phyloP scores from a whole-genome alignment of 2,329 filamentous ascomycete genomes.

The Epichloe sp. region DNA sequence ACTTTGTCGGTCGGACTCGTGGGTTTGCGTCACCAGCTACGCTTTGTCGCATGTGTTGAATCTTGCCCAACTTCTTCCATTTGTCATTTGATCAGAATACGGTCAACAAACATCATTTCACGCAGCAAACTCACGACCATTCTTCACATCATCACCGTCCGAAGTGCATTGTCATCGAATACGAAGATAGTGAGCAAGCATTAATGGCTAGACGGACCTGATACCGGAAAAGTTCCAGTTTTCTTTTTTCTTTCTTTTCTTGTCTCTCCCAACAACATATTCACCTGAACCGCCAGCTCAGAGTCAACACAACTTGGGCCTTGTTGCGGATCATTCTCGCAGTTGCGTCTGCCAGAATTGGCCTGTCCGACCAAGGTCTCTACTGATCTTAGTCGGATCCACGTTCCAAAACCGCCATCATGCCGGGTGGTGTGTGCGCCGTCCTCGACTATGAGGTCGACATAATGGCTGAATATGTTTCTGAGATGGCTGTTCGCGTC shows the following conservation, averaged over 20 bases:
- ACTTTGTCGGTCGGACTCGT: background rate
- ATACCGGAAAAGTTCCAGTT: constrained; percentile 12
- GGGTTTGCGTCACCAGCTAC: background rate
- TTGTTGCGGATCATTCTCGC: background rate
- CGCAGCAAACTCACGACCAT: constrained; percentile 1
- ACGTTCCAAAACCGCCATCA: constrained; percentile 28
- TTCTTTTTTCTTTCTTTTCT: constrained; percentile 3
- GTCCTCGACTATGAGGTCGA: constrained; percentile 96
- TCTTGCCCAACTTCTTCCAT: background rate
- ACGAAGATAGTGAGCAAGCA: constrained; percentile 10
- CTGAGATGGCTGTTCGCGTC: constrained; percentile 63
- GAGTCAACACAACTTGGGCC: background rate
- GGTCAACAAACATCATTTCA: background rate
- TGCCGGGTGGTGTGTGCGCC: constrained; percentile 76
- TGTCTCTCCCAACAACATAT: background rate
- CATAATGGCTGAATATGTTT: constrained; percentile 88
- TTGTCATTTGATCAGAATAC: background rate
- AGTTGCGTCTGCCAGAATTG: constrained; percentile 8
- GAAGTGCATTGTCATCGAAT: constrained; percentile 9
- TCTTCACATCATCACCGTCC: background rate
- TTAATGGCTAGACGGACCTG: constrained; percentile 21
- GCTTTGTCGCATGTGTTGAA: background rate
- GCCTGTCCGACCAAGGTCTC: constrained; percentile 24
- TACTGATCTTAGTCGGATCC: constrained; percentile 26
- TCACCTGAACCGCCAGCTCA: background rate